Conservation (phyloP, 2,329 filamentous ascomycete genomes). For the Arthrobotrys sphaeroides region DNA sequence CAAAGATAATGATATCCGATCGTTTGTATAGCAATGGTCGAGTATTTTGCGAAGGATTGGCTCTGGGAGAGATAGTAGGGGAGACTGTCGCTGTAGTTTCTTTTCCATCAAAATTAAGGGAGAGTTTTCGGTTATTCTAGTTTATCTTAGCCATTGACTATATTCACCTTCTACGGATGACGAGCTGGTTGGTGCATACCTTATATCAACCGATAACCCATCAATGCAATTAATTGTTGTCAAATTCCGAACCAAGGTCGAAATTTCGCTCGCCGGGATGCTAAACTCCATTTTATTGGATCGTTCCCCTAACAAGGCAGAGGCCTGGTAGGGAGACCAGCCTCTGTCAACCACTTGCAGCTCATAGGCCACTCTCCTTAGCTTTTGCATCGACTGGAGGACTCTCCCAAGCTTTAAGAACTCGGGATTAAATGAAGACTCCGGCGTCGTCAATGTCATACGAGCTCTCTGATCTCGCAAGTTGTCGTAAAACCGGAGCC, state of each 20-base stretch:
- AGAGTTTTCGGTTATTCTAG: neutral
- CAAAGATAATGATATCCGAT: neutral
- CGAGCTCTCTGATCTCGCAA: neutral
- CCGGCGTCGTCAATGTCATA: too few relatives aligned
- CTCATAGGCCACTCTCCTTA: constrained; percentile 9
- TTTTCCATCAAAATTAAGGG: neutral
- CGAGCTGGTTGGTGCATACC: too few relatives aligned
- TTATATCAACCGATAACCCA: neutral
- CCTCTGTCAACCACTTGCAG: neutral
- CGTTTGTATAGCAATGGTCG: neutral
- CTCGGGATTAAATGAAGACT: neutral
- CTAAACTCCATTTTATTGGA: neutral
- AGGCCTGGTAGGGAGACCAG: too few relatives aligned
- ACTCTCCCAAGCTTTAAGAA: neutral
- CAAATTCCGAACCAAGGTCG: neutral
- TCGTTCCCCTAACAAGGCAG: too few relatives aligned
- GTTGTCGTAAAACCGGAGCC: neutral
- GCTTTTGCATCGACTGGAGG: constrained; percentile 8
- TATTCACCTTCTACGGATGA: too few relatives aligned
- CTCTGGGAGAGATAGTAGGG: constrained; percentile 1
- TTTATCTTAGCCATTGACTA: neutral
- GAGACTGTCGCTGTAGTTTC: neutral
- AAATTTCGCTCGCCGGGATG: neutral
- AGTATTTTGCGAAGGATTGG: constrained; percentile 18
- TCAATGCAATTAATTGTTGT: neutral